Percentiles rank a stretch among this genome's conserved stretches.
Conservation (phyloP, 2,329 filamentous ascomycete genomes). For the Alternaria panax region DNA sequence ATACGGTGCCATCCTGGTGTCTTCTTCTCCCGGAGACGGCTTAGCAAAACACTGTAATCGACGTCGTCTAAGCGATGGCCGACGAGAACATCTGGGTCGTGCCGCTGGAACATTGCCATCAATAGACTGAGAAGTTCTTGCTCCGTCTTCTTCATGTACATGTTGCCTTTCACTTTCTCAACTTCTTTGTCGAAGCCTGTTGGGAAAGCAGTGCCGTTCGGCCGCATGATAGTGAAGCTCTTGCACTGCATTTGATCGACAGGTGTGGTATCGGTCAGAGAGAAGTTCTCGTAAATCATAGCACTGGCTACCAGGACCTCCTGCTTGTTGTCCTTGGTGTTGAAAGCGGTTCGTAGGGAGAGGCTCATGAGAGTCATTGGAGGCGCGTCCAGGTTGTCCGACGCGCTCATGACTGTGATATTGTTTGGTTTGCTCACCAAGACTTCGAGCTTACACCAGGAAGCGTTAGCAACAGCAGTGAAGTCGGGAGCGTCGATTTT, state of each 20-base stretch:
- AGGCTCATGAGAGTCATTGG: slow-evolving; percentile 96
- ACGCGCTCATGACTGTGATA: slow-evolving; percentile 75
- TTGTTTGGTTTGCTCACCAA: slow-evolving; percentile 79
- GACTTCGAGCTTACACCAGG: slow-evolving; percentile 95
- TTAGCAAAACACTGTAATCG: slow-evolving; percentile 90
- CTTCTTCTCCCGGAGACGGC: slow-evolving; percentile 85
- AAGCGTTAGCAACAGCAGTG: slow-evolving; percentile 84
- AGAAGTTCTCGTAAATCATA: slow-evolving; percentile 90
- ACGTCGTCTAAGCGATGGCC: slow-evolving; percentile 97
- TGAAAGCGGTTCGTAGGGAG: slow-evolving; percentile 85
- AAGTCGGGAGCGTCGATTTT: slow-evolving; percentile 89
- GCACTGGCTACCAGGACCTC: slow-evolving; percentile 92
- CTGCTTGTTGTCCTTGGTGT: slow-evolving; percentile 92
- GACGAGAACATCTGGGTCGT: slow-evolving; percentile 91
- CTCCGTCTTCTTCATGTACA: slow-evolving; percentile 85
- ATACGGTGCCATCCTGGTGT: slow-evolving; percentile 94
- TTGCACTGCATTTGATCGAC: slow-evolving; percentile 88
- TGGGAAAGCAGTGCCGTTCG: slow-evolving; percentile 77
- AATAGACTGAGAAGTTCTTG: slow-evolving; percentile 86
- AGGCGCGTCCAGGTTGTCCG: slow-evolving; percentile 81
- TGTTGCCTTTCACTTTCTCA: slow-evolving; percentile 75
- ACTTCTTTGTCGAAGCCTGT: slow-evolving; percentile 83
- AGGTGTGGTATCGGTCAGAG: slow-evolving; percentile 84
- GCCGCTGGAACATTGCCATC: slow-evolving; percentile 83
- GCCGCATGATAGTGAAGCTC: slow-evolving; percentile 90